Evolutionary conservation across 371 early-diverging fungal genomes (phyloP).

Genomic region (Mucor circinelloides): DNA sequence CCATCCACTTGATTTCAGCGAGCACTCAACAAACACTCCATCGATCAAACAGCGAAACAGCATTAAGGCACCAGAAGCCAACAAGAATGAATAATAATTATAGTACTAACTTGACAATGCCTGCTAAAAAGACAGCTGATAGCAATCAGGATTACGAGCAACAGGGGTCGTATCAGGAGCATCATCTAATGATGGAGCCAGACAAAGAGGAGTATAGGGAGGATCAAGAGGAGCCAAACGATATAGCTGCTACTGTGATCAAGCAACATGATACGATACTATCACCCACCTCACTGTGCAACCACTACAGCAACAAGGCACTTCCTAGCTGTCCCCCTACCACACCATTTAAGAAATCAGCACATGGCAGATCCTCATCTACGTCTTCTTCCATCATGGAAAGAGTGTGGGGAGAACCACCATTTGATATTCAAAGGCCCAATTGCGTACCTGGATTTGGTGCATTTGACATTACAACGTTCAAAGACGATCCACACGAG

Average conservation of each 20-base stretch:
- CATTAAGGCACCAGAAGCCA: neutral
- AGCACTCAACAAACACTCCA: neutral
- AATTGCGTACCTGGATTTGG: conserved; percentile 23
- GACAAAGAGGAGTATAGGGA: neutral
- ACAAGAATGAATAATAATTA: neutral
- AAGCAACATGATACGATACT: neutral
- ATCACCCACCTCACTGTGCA: neutral
- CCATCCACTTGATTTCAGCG: neutral
- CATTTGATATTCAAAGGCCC: conserved; percentile 19
- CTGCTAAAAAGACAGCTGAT: conserved; percentile 80
- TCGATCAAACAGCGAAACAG: conserved; percentile 9
- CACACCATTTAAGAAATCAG: neutral
- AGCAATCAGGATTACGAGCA: conserved; percentile 89
- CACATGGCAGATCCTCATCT: neutral
- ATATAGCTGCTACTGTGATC: neutral
- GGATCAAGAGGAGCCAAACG: neutral
- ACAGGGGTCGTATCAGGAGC: neutral
- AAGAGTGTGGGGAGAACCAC: neutral
- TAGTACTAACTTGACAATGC: neutral
- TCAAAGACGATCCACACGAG: conserved; percentile 4
- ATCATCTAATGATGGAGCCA: neutral
- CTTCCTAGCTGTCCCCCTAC: neutral
- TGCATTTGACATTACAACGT: conserved; percentile 2
- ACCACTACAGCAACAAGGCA: neutral
- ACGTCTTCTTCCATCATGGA: neutral